A percentile compares a stretch with the other conserved stretches of the same genome.
Evolutionary conservation across 768 basidiomycete species (phyloP).

Genomic region (Boletus sp.): DNA sequence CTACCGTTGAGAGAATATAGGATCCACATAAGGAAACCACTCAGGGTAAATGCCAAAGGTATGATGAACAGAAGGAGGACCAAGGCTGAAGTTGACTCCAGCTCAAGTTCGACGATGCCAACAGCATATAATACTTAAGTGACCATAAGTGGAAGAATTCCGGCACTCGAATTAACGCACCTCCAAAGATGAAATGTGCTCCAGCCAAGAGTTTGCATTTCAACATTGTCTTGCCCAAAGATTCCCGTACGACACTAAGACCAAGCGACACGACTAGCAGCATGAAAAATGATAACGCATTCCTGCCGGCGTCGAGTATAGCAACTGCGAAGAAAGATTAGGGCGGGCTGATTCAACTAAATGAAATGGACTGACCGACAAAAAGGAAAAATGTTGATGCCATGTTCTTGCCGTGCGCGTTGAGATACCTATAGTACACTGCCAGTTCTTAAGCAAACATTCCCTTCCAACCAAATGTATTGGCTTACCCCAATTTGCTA

Average conservation of each 20-base stretch:
- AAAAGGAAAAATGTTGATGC: slow-evolving; percentile 88
- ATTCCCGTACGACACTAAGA: slow-evolving; percentile 86
- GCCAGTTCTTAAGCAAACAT: slow-evolving; percentile 8
- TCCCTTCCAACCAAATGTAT: background rate
- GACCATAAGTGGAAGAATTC: slow-evolving; percentile 5
- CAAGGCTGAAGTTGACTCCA: slow-evolving; percentile 87
- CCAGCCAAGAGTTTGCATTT: slow-evolving; percentile 77
- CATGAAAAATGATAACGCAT: slow-evolving; percentile 94
- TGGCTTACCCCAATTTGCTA: slow-evolving; percentile 78
- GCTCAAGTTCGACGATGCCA: slow-evolving; percentile 88
- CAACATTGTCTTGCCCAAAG: slow-evolving; percentile 79
- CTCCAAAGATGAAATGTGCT: slow-evolving; percentile 91
- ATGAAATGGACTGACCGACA: slow-evolving; percentile 56
- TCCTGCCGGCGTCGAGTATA: slow-evolving; percentile 92
- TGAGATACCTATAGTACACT: slow-evolving; percentile 95
- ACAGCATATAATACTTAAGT: slow-evolving; percentile 81
- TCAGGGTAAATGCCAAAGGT: slow-evolving; percentile 93
- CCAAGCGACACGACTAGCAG: slow-evolving; percentile 90
- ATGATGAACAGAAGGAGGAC: slow-evolving; percentile 86
- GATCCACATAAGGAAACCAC: slow-evolving; percentile 94
- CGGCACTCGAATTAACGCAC: slow-evolving; percentile 43
- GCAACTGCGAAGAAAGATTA: slow-evolving; percentile 53
- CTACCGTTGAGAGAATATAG: slow-evolving; percentile 84
- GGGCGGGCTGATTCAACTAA: background rate
- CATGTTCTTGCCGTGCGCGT: slow-evolving; percentile 72